Evolutionary conservation across 192 early-diverging fungal species (phyloP).

Genomic region (Coemansia pectinata): DNA sequence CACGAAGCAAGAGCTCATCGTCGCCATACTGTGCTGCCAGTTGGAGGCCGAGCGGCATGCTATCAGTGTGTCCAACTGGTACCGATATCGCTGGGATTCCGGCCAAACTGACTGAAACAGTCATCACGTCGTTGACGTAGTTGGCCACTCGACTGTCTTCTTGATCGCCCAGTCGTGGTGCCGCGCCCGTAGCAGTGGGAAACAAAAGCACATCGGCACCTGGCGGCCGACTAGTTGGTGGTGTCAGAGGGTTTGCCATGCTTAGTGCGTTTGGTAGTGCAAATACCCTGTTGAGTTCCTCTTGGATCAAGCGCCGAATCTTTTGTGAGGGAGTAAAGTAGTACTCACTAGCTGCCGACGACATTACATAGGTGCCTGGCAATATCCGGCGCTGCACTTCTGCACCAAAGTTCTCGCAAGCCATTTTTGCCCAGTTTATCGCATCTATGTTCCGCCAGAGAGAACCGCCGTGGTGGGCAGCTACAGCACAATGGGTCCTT

Average conservation of each 20-base stretch:
- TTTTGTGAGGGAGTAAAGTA: conserved; percentile 84
- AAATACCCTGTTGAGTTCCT: conserved; percentile 79
- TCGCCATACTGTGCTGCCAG: conserved; percentile 84
- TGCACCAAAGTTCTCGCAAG: conserved; percentile 68
- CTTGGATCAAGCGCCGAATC: conserved; percentile 72
- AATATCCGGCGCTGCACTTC: conserved; percentile 85
- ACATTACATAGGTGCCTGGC: conserved; percentile 84
- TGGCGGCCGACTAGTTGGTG: not conserved
- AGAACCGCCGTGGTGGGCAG: too few relatives aligned
- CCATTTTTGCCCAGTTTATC: too few relatives aligned
- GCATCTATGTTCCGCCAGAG: too few relatives aligned
- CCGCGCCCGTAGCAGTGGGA: conserved; percentile 72
- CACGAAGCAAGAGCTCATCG: conserved; percentile 57
- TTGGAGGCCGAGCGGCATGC: conserved; percentile 80
- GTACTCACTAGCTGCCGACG: conserved; percentile 63
- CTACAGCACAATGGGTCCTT: too few relatives aligned
- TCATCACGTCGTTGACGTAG: conserved; percentile 90
- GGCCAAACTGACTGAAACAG: conserved; percentile 83
- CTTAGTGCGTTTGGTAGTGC: conserved; percentile 60
- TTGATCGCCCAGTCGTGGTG: conserved; percentile 58
- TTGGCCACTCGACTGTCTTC: conserved; percentile 50
- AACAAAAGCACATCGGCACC: conserved; percentile 77
- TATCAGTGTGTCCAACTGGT: conserved; percentile 55
- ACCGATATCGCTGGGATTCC: conserved; percentile 77
- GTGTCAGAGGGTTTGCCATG: not conserved